Base-by-base conservation (phyloP, 2,329 filamentous ascomycete genomes). In the Penicillium palitans region DNA sequence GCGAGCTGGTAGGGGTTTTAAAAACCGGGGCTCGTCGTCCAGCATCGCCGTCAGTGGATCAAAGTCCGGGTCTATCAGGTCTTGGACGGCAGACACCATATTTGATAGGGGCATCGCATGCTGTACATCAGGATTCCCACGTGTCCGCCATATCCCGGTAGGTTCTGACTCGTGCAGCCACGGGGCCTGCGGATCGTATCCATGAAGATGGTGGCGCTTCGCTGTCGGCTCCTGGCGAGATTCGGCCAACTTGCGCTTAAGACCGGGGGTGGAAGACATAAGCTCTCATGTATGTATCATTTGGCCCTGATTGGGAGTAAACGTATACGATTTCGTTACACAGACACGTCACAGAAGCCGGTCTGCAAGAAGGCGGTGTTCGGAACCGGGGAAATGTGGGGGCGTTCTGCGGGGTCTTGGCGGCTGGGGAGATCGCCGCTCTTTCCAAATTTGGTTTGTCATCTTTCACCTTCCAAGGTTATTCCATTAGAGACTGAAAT, bases 1-100 rank as follows among this genome's bases (percentile, higher is more conserved):
- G 66, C 87, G 88, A 52, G 83, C 74, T 0, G 91, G 91, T 2
- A 96, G 78, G 15, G 90, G 87, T 68, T 90, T 91, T 68, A 96
- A 83, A 70, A 91, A 96, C 53, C 84, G 71, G 31, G 83, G 82
- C 53, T 73, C 70, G 5, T 75, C 71, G 44, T 76, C 71, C 39
- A 75, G 57, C 9, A 74, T 70, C 5, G 72, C 73, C 31, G 72
- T 70, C n/a, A 74, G 57, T 19, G 74, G 73, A 60, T 74, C 70
- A 54, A 76, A 76, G 35, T 75, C 72, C 0, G 74, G 74, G 52
- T 76, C 74, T 45, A 76, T 70, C 29, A 76, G 56, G 27, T 76
- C 70, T 48, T 74, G 73, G 3, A 76, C 73, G 1, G 72, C 70
- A 24, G 72, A 70, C 5, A 75, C 70, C 73, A 76, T 75, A 53